Conservation (phyloP, 2,329 filamentous ascomycete genomes). For the Aureobasidium uvarum region DNA sequence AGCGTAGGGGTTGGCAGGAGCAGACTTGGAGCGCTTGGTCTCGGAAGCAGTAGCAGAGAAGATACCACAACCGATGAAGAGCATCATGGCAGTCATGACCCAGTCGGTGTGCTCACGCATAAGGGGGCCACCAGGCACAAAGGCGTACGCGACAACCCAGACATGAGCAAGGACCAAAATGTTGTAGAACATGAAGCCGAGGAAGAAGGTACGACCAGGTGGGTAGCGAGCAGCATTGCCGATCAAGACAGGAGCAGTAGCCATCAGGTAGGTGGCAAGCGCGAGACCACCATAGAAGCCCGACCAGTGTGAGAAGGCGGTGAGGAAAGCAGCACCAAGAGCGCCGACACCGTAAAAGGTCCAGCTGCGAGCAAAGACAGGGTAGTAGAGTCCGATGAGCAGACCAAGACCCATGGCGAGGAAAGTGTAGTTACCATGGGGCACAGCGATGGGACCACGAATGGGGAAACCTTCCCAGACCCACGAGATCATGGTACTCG, state of each 20-base stretch:
- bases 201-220: constrained; percentile 77
- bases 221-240: constrained; percentile 71
- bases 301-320: constrained; percentile 74
- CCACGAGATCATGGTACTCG: constrained; percentile 98
- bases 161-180: constrained; percentile 95
- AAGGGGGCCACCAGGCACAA: constrained; percentile 89
- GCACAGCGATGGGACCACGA: constrained; percentile 78
- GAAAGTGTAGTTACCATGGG: constrained; percentile 86
- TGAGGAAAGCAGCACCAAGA: constrained; percentile 74
- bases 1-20: constrained; percentile 45
- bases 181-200: constrained; percentile 90
- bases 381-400: constrained; percentile 70
- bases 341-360: constrained; percentile 74
- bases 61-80: constrained; percentile 78
- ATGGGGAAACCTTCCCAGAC: constrained; percentile 96
- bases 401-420: constrained; percentile 83
- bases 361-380: constrained; percentile 72
- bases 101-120: constrained; percentile 94
- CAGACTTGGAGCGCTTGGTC: constrained; percentile 42
- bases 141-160: constrained; percentile 97
- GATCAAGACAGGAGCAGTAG: constrained; percentile 72
- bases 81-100: constrained; percentile 86
- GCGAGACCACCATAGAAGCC: constrained; percentile 83
- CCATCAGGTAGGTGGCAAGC: constrained; percentile 77
- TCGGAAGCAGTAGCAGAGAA: constrained; percentile 62